Percentiles rank a stretch among this genome's conserved stretches.
Conservation (phyloP, 2,329 filamentous ascomycete species). For the Fusarium nanum region DNA sequence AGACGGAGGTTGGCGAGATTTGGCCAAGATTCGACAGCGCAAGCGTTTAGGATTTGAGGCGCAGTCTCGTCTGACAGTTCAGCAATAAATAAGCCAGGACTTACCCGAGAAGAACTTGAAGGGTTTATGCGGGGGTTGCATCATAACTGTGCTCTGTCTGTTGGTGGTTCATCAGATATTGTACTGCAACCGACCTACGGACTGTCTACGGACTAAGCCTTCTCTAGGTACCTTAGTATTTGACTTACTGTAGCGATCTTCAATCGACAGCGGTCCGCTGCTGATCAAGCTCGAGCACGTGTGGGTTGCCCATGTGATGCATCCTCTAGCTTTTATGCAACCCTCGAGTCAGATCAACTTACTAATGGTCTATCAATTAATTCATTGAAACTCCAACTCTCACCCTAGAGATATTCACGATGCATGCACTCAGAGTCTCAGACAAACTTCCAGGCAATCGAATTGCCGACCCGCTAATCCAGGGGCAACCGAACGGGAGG, state of each 20-base stretch:
- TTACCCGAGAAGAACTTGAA: background rate
- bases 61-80: background rate
- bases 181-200: background rate
- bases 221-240: background rate
- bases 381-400: background rate
- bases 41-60: background rate
- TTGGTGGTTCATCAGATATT: background rate
- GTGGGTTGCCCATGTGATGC: slow-evolving; percentile 19
- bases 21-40: background rate
- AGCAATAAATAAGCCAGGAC: background rate
- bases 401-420: background rate
- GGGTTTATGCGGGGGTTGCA: slow-evolving; percentile 8
- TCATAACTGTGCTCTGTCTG: background rate
- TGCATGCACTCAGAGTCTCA: background rate
- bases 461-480: slow-evolving; percentile 27
- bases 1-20: background rate
- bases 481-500: slow-evolving; percentile 21
- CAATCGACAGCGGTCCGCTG: slow-evolving; percentile 16
- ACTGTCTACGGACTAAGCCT: background rate
- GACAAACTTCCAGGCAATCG: background rate
- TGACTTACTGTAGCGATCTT: slow-evolving; percentile 17
- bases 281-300: slow-evolving; percentile 33
- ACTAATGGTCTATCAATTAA: background rate
- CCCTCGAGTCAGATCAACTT: background rate
- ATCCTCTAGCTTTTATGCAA: background rate